Evolutionary conservation across 495 filamentous ascomycete species (phyloP).

Genomic region (Aspergillus homomorphus): DNA sequence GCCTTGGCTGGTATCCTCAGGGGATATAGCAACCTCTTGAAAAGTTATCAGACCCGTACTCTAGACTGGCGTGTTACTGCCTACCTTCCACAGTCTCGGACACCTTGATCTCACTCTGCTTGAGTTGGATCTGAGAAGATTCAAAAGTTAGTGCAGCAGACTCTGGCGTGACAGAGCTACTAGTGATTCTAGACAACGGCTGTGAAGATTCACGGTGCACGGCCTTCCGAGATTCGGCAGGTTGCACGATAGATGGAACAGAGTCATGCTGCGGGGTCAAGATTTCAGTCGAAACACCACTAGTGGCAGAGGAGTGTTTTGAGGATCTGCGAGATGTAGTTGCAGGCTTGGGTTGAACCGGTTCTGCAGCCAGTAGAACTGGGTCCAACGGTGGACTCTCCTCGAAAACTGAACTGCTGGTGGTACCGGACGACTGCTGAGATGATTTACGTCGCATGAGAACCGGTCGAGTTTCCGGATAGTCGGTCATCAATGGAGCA

Average conservation of each 20-base stretch:
- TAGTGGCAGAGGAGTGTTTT: not conserved
- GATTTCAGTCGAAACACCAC: not conserved
- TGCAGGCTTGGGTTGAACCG: slow-evolving; percentile 16
- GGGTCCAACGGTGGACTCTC: not conserved
- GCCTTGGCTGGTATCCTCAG: not conserved
- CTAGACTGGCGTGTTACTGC: not conserved
- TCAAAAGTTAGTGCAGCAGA: not conserved
- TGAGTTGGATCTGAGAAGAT: not conserved
- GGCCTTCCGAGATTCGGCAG: not conserved
- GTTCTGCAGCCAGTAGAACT: not conserved
- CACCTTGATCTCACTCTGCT: not conserved
- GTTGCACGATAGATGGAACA: not conserved
- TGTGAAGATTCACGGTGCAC: not conserved
- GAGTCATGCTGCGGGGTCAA: not conserved
- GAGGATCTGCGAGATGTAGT: not conserved
- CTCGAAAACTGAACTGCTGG: not conserved
- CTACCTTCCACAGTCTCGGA: slow-evolving; percentile 1
- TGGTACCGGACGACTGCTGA: slow-evolving; percentile 22
- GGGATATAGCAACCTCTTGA: not conserved
- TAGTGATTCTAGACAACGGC: too few relatives aligned
- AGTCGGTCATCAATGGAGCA: not conserved
- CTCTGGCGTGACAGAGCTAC: not conserved
- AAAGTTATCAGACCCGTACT: not conserved
- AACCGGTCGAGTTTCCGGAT: slow-evolving; percentile 28
- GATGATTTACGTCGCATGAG: slow-evolving; percentile 45